Base-by-base conservation (phyloP, 176 grass and related monocot genomes). In the Carex parvula region DNA sequence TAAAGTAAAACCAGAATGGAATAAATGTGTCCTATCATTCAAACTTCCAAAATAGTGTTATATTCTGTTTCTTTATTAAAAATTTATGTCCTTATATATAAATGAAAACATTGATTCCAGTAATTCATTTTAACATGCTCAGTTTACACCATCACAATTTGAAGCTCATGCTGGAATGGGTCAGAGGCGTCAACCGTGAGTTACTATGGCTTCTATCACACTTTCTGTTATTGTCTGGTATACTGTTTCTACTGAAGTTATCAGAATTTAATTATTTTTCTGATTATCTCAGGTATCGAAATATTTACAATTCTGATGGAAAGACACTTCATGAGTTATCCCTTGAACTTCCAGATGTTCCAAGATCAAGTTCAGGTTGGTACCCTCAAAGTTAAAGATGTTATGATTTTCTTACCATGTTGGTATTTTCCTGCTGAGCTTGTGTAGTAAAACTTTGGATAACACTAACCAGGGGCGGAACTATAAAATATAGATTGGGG, bases 81-180 rank as follows among this genome's bases (percentile, higher is more conserved):
- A 30, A 17, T 1, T 13, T 11, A 46, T 64, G 41, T 42, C n/a
- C 32, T 29, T 42, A 64, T 22, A 62, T 63, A 42, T 4, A 41
- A 55, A 11, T 59, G 3, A 82, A 44, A 26, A 82, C 61, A 42
- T 41, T 14, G 3, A 60, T 21, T 62, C 17, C 12, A 79, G 18
- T 83, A 63, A 61, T 90, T 13, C 84, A 50, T 35, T 82, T 55
- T 88, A 64, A 83, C 82, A 8, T 83, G 29, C 70, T 83, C 89
- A 97, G 94, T 81, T 89, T 84, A 82, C 82, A 81, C 94, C 94
- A 57, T 93, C 94, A 12, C 94, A 97, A 29, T 97, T 97, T 81
- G 94, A 97, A 90, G 91, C 88, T 8, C 94, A 97, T 39, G 87
- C 89, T 77, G 94, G 94, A 89, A 83, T 85, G 85, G 89, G 86